These are phyloP conservation scores for Liquidambar formosana DNA, from an alignment of 164 flowering plant genomes.

Conservation along the genomic window DNA sequence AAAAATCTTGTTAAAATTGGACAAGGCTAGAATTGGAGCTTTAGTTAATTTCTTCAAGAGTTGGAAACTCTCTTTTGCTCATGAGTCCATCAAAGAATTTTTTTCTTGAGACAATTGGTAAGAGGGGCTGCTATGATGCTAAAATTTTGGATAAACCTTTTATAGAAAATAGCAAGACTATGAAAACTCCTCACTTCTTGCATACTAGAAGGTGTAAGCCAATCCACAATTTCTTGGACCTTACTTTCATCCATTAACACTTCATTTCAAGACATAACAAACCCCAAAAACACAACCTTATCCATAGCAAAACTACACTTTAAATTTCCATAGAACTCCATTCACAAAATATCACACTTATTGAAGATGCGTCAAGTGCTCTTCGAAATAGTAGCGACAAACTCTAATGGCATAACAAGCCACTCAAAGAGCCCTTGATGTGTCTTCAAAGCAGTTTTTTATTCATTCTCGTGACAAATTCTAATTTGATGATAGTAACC, in stretches of 20 bases:
- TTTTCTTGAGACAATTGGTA: slow-evolving; percentile 16
- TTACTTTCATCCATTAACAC: neutral
- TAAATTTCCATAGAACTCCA: too few relatives aligned
- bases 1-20: slow-evolving; percentile 2
- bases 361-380: too few relatives aligned
- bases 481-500: too few relatives aligned
- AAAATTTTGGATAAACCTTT: slow-evolving; percentile 10
- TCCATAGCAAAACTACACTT: too few relatives aligned
- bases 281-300: neutral
- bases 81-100: slow-evolving; percentile 1
- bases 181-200: neutral
- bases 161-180: slow-evolving; percentile 20
- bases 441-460: too few relatives aligned
- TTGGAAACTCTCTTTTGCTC: neutral
- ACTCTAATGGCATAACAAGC: too few relatives aligned
- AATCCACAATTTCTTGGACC: neutral
- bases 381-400: too few relatives aligned
- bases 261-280: neutral
- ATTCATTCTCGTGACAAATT: too few relatives aligned
- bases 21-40: slow-evolving; percentile 5
- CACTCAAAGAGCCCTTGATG: too few relatives aligned
- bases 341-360: too few relatives aligned
- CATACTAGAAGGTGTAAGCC: neutral
- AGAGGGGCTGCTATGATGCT: slow-evolving; percentile 13
- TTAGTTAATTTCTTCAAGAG: neutral